These are phyloP conservation scores for Penicillium maclennaniae DNA, from an alignment of 495 filamentous ascomycete species.

Conservation along the genomic window DNA sequence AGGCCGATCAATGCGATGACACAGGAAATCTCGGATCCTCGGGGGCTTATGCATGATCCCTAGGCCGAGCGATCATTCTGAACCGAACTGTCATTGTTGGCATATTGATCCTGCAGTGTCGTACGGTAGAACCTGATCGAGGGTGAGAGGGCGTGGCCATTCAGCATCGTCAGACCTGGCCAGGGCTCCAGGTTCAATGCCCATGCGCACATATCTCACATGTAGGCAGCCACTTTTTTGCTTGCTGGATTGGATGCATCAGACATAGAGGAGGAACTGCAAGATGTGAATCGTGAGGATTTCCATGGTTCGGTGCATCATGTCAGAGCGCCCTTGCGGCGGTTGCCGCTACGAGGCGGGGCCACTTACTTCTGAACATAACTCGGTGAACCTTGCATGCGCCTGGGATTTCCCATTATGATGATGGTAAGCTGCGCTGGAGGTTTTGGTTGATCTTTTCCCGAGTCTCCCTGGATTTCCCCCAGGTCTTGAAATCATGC, in stretches of 20 bases:
- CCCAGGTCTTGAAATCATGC: neutral
- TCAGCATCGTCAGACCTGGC: constrained; percentile 1
- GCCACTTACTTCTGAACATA: neutral
- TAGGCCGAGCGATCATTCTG: constrained; percentile 19
- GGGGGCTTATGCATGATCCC: constrained; percentile 4
- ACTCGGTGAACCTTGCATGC: constrained; percentile 14
- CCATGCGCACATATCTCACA: constrained; percentile 20
- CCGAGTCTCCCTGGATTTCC: neutral
- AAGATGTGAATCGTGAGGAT: neutral
- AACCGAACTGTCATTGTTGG: constrained; percentile 18
- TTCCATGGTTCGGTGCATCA: constrained; percentile 5
- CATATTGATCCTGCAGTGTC: neutral
- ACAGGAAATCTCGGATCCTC: constrained; percentile 1
- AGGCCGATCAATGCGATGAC: neutral
- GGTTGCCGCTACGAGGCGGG: neutral
- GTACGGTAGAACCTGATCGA: neutral
- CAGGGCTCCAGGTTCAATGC: constrained; percentile 6
- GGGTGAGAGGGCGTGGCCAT: neutral
- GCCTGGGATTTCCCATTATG: neutral
- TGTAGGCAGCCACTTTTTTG: constrained; percentile 18
- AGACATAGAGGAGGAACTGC: neutral
- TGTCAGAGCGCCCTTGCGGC: constrained; percentile 13
- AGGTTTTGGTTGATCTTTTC: neutral
- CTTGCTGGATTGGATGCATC: neutral
- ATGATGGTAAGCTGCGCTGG: neutral